These are phyloP conservation scores for Trichophyton equinum DNA, from an alignment of 2,329 filamentous ascomycete genomes.

Conservation along the genomic window DNA sequence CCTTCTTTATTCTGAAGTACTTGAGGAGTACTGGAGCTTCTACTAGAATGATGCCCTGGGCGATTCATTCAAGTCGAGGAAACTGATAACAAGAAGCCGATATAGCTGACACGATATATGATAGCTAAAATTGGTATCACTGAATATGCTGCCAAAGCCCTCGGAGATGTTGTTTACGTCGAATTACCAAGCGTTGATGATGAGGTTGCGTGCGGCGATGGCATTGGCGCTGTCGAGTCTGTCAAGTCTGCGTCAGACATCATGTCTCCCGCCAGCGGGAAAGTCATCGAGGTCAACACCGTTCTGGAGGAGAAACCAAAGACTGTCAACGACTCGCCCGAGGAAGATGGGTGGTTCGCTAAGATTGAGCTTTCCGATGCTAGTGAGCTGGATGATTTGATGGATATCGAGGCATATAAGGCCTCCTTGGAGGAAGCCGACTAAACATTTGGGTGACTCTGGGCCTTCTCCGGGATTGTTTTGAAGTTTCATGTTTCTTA, in stretches of 20 bases:
- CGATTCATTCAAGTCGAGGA: neutral
- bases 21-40: neutral
- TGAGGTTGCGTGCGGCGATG: slow-evolving; percentile 61
- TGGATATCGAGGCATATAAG: slow-evolving; percentile 69
- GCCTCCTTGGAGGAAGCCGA: slow-evolving; percentile 49
- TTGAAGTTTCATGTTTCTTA: neutral
- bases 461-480: neutral
- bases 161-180: slow-evolving; percentile 94
- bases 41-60: neutral
- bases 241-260: slow-evolving; percentile 99
- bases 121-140: slow-evolving; percentile 68
- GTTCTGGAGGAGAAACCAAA: slow-evolving; percentile 72
- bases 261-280: slow-evolving; percentile 72
- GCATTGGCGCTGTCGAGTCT: slow-evolving; percentile 89
- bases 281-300: slow-evolving; percentile 60
- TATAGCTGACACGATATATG: neutral
- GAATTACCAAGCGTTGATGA: slow-evolving; percentile 68
- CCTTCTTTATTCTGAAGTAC: slow-evolving; percentile 15
- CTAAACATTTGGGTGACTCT: slow-evolving; percentile 9
- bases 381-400: slow-evolving; percentile 59
- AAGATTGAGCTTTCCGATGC: slow-evolving; percentile 65
- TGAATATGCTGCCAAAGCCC: slow-evolving; percentile 76
- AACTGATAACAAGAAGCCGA: neutral
- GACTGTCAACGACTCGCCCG: slow-evolving; percentile 79
- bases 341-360: slow-evolving; percentile 86